These are phyloP conservation scores for Choricystis sp. DNA, from an alignment of 139 green algal genomes.

Conservation along the genomic window DNA sequence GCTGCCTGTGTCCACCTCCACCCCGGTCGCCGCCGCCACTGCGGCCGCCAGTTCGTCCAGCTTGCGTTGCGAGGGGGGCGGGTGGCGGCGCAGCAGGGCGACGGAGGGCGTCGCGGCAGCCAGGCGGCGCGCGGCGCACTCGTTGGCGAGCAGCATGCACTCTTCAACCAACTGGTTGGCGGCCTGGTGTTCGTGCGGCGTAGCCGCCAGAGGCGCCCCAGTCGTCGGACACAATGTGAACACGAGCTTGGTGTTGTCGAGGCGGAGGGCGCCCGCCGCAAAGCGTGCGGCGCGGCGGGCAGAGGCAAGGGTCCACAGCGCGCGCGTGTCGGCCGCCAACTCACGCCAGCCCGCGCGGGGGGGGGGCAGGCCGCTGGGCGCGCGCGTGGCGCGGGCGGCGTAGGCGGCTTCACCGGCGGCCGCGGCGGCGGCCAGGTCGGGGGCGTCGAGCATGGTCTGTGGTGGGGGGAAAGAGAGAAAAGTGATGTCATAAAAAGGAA, in stretches of 20 bases:
- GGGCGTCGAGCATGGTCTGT: background rate
- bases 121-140: constrained; percentile 58
- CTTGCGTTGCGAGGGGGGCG: constrained; percentile 34
- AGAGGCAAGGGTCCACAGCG: constrained; percentile 46
- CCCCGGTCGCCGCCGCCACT: constrained; percentile 9
- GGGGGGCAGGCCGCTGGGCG: background rate
- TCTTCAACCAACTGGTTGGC: constrained; percentile 91
- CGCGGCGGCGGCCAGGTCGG: background rate
- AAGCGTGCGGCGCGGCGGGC: constrained; percentile 30
- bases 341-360: constrained; percentile 4
- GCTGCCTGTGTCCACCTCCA: constrained; percentile 33
- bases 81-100: constrained; percentile 54
- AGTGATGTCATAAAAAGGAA: background rate
- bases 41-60: constrained; percentile 32
- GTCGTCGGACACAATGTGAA: constrained; percentile 46
- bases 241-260: constrained; percentile 66
- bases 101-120: constrained; percentile 36
- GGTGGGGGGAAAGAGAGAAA: background rate
- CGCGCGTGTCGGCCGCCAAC: constrained; percentile 46
- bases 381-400: background rate
- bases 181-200: constrained; percentile 17
- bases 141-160: constrained; percentile 96
- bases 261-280: constrained; percentile 38
- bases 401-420: background rate
- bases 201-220: background rate